Evolutionary conservation across 2,329 filamentous ascomycete species (phyloP), one percentile per base, ranked within the genome.

Genomic region (Dendrostoma leiphaemia): DNA sequence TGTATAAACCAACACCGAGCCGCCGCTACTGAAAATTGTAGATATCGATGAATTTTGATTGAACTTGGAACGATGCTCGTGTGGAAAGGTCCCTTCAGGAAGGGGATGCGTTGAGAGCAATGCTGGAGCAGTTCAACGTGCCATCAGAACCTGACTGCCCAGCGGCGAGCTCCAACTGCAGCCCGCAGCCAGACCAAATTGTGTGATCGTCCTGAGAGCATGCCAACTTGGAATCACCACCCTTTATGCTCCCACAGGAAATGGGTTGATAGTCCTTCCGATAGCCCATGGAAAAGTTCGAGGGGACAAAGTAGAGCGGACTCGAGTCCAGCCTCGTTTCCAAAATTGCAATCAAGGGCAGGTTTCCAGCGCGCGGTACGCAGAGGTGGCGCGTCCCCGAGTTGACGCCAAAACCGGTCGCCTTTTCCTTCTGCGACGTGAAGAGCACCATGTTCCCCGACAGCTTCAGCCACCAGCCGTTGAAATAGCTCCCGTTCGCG

Each of bases 241-340:
- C 43, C 28, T 17, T 15, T 21, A 52, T 19, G 17, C 43, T 38
- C 15, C 38, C 28, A 26, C 52, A 54, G 13, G 17, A n/a, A 5
- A 54, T n/a, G 15, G 48, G 43, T 43, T 56, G 28, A 17, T 56
- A 56, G 1, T 56, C 53, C 6, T 43, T 48, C 10, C 35, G 17
- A 29, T 44, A 45, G 4, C 49, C 26, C 24, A 24, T 48, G 35
- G 45, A 43, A 21, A 53, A 21, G 37, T 56, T 56, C 10, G 44
- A 49, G 19, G 52, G 48, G 1, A 56, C 21, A n/a, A 56, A 48
- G 38, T 53, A 56, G 7, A 53, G 28, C 29, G 48, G 43, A 7
- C 49, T 41, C 10, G 51, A 24, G n/a, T 45, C 49, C 21, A 52
- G 29, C 23, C 53, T 41, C 37, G 53, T 34, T 35, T 56, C 53